Evolutionary conservation across 768 basidiomycete genomes (phyloP).

Genomic region (Mycena olivaceomarginata): DNA sequence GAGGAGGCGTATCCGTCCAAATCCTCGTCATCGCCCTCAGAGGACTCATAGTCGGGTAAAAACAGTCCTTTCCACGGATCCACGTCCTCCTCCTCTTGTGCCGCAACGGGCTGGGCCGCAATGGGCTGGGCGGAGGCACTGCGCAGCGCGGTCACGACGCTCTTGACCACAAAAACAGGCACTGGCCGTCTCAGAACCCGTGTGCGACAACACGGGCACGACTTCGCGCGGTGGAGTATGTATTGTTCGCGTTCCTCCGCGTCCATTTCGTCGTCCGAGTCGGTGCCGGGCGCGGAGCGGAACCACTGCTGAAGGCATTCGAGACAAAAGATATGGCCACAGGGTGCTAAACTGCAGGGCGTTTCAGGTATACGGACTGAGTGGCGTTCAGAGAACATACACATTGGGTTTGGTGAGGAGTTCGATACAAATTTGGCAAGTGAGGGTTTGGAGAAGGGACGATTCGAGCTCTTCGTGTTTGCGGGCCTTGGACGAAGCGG

Average conservation of each 20-base stretch:
- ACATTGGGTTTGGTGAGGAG: conserved; percentile 66
- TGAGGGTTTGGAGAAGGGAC: conserved; percentile 66
- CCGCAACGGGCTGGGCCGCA: conserved; percentile 47
- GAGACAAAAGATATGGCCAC: conserved; percentile 87
- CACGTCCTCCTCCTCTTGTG: conserved; percentile 57
- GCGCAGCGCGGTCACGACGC: conserved; percentile 67
- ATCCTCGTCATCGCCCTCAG: conserved; percentile 53
- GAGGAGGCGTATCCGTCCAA: conserved; percentile 60
- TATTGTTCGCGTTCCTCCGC: conserved; percentile 63
- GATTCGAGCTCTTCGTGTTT: conserved; percentile 80
- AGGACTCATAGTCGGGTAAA: conserved; percentile 63
- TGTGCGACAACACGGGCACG: conserved; percentile 84
- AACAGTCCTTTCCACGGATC: conserved; percentile 88
- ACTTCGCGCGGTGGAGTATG: conserved; percentile 76
- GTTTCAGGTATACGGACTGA: conserved; percentile 32
- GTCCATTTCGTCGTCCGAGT: conserved; percentile 62
- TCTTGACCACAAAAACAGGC: conserved; percentile 82
- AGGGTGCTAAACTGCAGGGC: conserved; percentile 76
- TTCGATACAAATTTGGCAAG: no score
- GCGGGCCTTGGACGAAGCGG: conserved; percentile 65
- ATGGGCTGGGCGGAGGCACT: conserved; percentile 34
- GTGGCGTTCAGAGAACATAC: conserved; percentile 62
- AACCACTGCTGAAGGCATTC: conserved; percentile 88
- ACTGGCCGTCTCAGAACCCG: conserved; percentile 75
- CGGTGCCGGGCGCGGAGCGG: conserved; percentile 73